Base-by-base conservation (phyloP, 2,329 filamentous ascomycete species). In the Verticillium nubilum region DNA sequence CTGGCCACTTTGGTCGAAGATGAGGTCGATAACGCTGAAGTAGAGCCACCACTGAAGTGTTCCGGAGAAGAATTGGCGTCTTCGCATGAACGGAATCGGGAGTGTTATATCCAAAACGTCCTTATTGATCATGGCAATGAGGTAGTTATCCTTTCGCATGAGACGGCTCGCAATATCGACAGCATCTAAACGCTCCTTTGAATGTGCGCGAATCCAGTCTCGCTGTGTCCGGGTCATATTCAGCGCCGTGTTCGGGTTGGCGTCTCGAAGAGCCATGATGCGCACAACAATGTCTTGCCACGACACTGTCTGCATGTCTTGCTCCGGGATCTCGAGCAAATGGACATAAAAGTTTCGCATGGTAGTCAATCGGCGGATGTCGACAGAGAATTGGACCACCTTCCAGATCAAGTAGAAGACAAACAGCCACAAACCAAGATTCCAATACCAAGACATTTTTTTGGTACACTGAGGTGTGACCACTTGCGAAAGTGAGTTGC, bases 41-140 rank as follows among this genome's bases (percentile, higher is more conserved):
- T 95, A 88, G 59, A 99, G 80, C 65, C 93, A 96, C 92, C 92
- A 97, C 70, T 96, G 89, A 62, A 98, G 81, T 1, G 91, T 96
- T 66, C 89, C 88, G 0, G 95, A 97, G 69, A 97, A 94, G 58
- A 97, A 80, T 64, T 94, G 91, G 25, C 89, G 85, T 52, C 87
- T 87, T 42, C 87, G 84, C 2, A 97, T 69, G 63, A 97, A 93
- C 0, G 95, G 95, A 2, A 99, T 74, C 2, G 92, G 91, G 2
- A 97, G 82, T 0, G 90, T 92, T 53, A 98, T 79, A 69, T 99
- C 88, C 50, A 99, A 75, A 37, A 98, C 86, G 62, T 98, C 95
- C 73, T 99, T 98, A 79, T 99, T 99, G 76, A 98, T 92, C 68
- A 99, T 81, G 4, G 95, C 95, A 67, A 99, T 97, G 63, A 97